Conservation (phyloP, 1,284 basidiomycete genomes). For the Papiliotrema flavescens region DNA sequence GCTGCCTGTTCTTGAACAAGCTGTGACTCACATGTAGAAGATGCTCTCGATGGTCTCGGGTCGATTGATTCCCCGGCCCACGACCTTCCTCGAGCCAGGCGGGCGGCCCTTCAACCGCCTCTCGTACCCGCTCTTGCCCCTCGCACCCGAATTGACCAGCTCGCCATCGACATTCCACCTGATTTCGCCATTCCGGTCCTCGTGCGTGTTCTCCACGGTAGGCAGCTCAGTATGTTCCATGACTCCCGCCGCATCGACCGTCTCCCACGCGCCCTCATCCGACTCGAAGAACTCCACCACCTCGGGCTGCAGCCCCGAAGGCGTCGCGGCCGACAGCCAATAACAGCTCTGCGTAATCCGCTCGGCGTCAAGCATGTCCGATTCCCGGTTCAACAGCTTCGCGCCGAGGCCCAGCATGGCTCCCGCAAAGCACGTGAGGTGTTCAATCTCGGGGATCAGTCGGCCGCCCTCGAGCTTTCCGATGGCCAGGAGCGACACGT, state of each 20-base stretch:
- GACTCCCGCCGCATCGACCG: slow-evolving; percentile 23
- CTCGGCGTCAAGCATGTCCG: slow-evolving; percentile 50
- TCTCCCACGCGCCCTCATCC: slow-evolving; percentile 26
- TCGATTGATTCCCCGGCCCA: slow-evolving; percentile 46
- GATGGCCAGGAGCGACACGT: slow-evolving; percentile 45
- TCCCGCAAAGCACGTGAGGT: slow-evolving; percentile 54
- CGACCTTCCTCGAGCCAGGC: slow-evolving; percentile 32
- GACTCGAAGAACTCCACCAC: slow-evolving; percentile 39
- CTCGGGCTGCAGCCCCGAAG: slow-evolving; percentile 51
- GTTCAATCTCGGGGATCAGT: slow-evolving; percentile 35
- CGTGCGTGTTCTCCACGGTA: slow-evolving; percentile 14
- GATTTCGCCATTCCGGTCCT: slow-evolving; percentile 21
- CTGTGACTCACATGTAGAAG: slow-evolving; percentile 51
- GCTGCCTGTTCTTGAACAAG: background rate
- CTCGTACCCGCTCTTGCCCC: slow-evolving; percentile 29
- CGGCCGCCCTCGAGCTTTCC: slow-evolving; percentile 34
- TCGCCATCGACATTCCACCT: slow-evolving; percentile 29
- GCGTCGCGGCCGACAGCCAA: slow-evolving; percentile 50
- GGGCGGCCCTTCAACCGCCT: slow-evolving; percentile 38
- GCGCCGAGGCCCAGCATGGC: slow-evolving; percentile 57
- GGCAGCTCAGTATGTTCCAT: slow-evolving; percentile 26
- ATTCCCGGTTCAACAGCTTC: slow-evolving; percentile 47
- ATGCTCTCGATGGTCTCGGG: slow-evolving; percentile 59
- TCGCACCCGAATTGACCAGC: slow-evolving; percentile 19
- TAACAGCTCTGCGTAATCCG: slow-evolving; percentile 54